Conservation (phyloP, 2,329 filamentous ascomycete genomes). For the Sordariomycetes sp. region DNA sequence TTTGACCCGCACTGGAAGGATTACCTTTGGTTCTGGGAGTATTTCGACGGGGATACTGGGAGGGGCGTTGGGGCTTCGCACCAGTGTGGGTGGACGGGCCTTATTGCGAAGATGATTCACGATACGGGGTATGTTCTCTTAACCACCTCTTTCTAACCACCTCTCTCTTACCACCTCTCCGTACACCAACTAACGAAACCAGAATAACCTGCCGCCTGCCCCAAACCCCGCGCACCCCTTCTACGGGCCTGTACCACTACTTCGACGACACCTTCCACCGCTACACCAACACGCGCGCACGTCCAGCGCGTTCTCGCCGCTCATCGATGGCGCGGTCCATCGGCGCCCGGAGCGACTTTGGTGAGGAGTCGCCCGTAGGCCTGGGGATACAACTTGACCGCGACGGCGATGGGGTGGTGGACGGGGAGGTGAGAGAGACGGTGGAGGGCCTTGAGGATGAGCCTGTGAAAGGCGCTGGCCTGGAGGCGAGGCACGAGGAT, state of each 20-base stretch:
- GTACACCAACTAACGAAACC: background rate
- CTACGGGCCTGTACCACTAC: constrained; percentile 78
- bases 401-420: constrained; percentile 28
- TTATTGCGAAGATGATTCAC: constrained; percentile 95
- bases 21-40: constrained; percentile 91
- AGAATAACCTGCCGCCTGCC: constrained; percentile 84
- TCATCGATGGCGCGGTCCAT: constrained; percentile 79
- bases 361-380: background rate
- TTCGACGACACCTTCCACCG: constrained; percentile 77
- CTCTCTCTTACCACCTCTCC: background rate
- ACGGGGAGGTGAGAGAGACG: constrained; percentile 43
- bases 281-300: constrained; percentile 23
- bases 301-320: constrained; percentile 45
- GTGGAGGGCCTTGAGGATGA: constrained; percentile 46
- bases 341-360: constrained; percentile 69
- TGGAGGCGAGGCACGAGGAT: constrained; percentile 31
- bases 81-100: constrained; percentile 92
- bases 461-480: constrained; percentile 13
- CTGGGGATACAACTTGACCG: constrained; percentile 14
- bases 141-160: background rate
- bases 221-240: constrained; percentile 83
- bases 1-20: constrained; percentile 92
- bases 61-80: constrained; percentile 85
- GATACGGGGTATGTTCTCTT: constrained; percentile 69
- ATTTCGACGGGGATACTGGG: constrained; percentile 88